Base-by-base conservation (phyloP, 441 rosid genomes). In the Aleurites moluccanus region DNA sequence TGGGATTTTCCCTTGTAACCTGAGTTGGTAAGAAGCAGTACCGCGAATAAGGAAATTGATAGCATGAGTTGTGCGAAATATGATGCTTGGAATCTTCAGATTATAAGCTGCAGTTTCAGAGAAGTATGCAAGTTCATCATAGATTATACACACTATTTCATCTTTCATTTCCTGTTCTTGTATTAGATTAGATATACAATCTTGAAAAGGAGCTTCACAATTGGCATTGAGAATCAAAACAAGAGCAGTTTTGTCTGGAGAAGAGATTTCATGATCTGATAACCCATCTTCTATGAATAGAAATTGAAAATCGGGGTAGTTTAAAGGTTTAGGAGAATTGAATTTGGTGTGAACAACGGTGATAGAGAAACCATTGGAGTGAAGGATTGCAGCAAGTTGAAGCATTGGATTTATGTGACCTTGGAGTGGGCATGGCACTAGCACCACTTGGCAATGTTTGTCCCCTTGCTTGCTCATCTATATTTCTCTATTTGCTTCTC, bases 51-150 rank as follows among this genome's bases (percentile, higher is more conserved):
- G 70, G 10, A 66, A 23, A 33, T 77, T 50, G 16, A 76, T 78
- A 16, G 80, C 79, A 35, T 70, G 61, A 16, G 64, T 52, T 50
- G 83, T 80, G 10, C 78, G 75, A 18, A 80, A 55, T 1, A 25
- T 35, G 14, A 86, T 73, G 7, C 80, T 66, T 0, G 78, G 85
- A 13, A 80, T 70, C 18, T 73, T 75, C 27, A 85, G 40, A 42
- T 56, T 67, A 66, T 52, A 38, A 4, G 85, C 83, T 4, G 80
- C 81, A 47, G 15, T 10, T 73, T 77, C 80, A 49, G 81, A 71
- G 28, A 61, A 81, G 81, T 69, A 59, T 82, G 83, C 76, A 61
- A 60, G 11, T 6, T 45, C 64, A 64, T 86, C 88, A 38, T 38
- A 38, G 6, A 38, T 38, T 6, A 38, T 38, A 38, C 40, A 5